Evolutionary conservation across 371 early-diverging fungal species (phyloP).

Genomic region (Mucor mucedo): DNA sequence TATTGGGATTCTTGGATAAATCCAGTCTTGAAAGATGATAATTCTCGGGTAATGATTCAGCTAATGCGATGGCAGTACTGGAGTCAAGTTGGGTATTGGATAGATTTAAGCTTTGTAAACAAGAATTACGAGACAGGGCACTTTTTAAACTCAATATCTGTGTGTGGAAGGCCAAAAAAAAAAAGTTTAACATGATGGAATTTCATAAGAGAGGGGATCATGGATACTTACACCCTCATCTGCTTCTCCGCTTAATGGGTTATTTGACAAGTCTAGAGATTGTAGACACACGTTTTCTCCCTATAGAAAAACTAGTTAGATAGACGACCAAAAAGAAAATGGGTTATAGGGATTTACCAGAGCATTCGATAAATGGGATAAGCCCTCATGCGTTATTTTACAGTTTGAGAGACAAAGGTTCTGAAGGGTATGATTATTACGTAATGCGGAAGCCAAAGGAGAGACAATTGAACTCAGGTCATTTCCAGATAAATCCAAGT

Average conservation of each 20-base stretch:
- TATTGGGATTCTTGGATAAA: constrained; percentile 73
- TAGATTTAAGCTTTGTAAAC: constrained; percentile 65
- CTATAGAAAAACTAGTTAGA: not conserved
- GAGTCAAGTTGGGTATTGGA: constrained; percentile 65
- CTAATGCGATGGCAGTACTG: constrained; percentile 77
- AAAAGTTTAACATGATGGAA: constrained; percentile 15
- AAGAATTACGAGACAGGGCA: constrained; percentile 65
- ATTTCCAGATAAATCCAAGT: constrained; percentile 61
- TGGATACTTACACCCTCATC: constrained; percentile 48
- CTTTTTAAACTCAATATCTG: constrained; percentile 64
- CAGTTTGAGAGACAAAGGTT: constrained; percentile 56
- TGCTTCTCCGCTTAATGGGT: constrained; percentile 37
- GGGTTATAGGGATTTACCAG: constrained; percentile 40
- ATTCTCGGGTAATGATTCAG: constrained; percentile 81
- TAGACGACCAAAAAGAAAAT: not conserved
- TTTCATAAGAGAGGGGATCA: not conserved
- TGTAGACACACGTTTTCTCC: constrained; percentile 30
- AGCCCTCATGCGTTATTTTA: constrained; percentile 56
- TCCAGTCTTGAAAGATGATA: constrained; percentile 68
- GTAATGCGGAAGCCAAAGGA: constrained; percentile 58
- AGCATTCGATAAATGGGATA: constrained; percentile 58
- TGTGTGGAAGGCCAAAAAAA: constrained; percentile 20
- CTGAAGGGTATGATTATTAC: constrained; percentile 51
- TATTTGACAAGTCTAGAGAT: constrained; percentile 59
- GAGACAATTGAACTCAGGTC: constrained; percentile 53